Percentiles rank a stretch among this genome's conserved stretches.
Conservation (phyloP, 1,139 yeast genomes). For the Chernovozyma sophiae-reginae region DNA sequence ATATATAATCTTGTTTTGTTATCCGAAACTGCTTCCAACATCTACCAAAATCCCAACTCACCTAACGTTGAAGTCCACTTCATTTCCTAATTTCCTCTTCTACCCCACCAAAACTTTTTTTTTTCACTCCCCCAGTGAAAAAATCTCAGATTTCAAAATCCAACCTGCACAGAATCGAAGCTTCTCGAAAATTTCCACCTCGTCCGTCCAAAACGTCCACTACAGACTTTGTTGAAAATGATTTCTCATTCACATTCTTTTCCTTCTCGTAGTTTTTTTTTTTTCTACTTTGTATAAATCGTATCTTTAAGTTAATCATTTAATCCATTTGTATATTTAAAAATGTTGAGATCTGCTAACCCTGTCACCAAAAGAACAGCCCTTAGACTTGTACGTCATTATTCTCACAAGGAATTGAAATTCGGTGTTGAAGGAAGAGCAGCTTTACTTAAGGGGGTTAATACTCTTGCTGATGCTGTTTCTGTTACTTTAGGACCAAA, state of each 20-base stretch:
- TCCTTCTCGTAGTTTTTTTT: not conserved
- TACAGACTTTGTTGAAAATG: too few relatives aligned
- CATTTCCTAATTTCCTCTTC: too few relatives aligned
- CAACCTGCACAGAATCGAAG: conserved; percentile 5
- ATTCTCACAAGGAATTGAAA: conserved; percentile 91
- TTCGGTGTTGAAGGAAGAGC: conserved; percentile 99
- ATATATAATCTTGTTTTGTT: too few relatives aligned
- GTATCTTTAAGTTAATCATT: not conserved
- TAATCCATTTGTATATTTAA: not conserved
- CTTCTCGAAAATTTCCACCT: conserved; percentile 6
- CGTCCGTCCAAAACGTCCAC: not conserved
- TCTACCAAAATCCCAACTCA: too few relatives aligned
- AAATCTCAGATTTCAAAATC: too few relatives aligned
- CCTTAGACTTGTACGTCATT: conserved; percentile 47
- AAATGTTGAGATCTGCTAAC: conserved; percentile 57
- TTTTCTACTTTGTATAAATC: not conserved
- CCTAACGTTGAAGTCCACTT: too few relatives aligned
- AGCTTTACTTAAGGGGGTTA: conserved; percentile 91
- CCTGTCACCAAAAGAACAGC: conserved; percentile 42
- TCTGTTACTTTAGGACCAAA: conserved; percentile 97
- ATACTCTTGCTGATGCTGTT: conserved; percentile 94
- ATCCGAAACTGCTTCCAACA: too few relatives aligned
- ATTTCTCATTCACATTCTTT: not conserved
- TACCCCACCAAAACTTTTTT: too few relatives aligned
- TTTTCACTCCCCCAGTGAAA: too few relatives aligned